Evolutionary conservation across 371 early-diverging fungal genomes (phyloP).

Genomic region (Zychaea mexicana): DNA sequence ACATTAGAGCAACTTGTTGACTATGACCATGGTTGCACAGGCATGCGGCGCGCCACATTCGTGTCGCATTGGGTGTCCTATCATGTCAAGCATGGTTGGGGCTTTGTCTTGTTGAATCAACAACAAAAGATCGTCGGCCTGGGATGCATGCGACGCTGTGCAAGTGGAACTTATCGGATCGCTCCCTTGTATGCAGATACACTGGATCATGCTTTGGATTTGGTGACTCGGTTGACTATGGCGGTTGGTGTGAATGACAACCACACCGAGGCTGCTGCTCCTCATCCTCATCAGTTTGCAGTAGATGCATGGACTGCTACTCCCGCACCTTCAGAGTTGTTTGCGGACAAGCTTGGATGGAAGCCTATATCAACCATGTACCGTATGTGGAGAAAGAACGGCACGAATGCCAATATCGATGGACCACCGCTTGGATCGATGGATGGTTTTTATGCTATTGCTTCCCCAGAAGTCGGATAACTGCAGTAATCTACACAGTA

Average conservation of each 20-base stretch:
- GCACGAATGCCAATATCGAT: neutral
- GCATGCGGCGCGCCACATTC: neutral
- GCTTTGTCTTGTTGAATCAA: neutral
- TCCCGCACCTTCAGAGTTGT: neutral
- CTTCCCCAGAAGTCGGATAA: slow-evolving; percentile 1
- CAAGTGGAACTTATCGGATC: neutral
- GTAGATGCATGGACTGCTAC: neutral
- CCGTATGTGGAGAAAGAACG: neutral
- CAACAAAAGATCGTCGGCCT: neutral
- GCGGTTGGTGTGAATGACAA: neutral
- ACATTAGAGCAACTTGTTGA: neutral
- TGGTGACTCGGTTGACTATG: neutral
- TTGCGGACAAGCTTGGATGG: neutral
- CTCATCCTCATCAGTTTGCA: too few relatives aligned
- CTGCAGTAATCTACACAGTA: too few relatives aligned
- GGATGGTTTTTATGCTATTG: neutral
- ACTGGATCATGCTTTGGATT: neutral
- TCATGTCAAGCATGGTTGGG: neutral
- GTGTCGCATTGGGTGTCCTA: neutral
- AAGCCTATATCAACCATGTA: neutral
- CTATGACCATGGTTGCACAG: neutral
- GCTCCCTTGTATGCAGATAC: neutral
- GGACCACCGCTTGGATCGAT: neutral
- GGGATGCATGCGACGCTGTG: neutral
- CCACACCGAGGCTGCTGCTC: too few relatives aligned